Evolutionary conservation across 257 asterid species (phyloP), one percentile per base, ranked within the genome.

Genomic region (Solanum arcanum): DNA sequence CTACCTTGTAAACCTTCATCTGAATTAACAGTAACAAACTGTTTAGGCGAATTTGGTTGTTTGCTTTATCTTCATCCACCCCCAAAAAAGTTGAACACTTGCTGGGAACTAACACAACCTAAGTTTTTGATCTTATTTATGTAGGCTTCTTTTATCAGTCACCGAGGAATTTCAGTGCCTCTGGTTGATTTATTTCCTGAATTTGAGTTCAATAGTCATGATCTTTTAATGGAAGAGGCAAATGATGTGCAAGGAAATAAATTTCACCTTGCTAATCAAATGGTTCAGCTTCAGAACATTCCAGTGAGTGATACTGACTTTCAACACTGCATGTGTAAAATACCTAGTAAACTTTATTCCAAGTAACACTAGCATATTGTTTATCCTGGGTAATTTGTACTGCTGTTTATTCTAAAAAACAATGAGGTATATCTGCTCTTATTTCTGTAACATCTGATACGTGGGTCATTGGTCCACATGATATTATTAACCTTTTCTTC

Each of bases 261-360:
- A 46, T 83, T 13, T 29, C 85, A 21, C 52, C 31, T 60, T 37
- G 87, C 49, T 4, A 73, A 66, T 90, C 88, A 87, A 35, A 88
- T 85, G 86, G 56, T 69, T 85, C 60, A 29, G 83, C 66, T 66
- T 31, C 68, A 73, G 86, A 31, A 29, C 75, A 88, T 76, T 52
- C 83, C 29, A 8, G 91, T 90, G 88, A 89, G 88, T 87, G 37
- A 44, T 68, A 20, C 29, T 72, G 80, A 77, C 83, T 41, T 42
- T 77, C 60, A 44, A 77, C 62, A 77, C 52, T 77, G 29, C 37
- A 44, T 77, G 39, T 25, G 12, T 44, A 12, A 42, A 44, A 5
- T 77, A 44, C 83, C 62, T 44, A 25, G 62, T 15, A 42, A 13
- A 14, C 60, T 76, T 76, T 25, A 42, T 41, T 76, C 60, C 83